Evolutionary conservation across 495 filamentous ascomycete genomes (phyloP), one percentile per base, ranked within the genome.

Genomic region (Pyrenula aspistea): DNA sequence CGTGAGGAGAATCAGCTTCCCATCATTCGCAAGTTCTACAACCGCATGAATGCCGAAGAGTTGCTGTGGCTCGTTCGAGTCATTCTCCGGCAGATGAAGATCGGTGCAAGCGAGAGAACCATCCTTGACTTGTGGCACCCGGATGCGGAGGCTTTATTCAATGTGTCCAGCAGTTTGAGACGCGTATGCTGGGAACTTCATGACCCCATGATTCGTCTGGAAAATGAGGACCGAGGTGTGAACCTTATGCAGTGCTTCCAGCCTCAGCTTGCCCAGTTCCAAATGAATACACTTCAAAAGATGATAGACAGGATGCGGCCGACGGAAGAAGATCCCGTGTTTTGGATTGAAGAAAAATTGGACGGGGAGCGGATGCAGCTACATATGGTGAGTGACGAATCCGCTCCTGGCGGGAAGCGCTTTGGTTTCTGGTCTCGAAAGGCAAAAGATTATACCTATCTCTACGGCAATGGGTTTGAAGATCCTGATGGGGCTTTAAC

Each of bases 331-430:
- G 83, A 91, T 50, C 72, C 79, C 10, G 77, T 82, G 22, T 97
- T 96, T 63, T 98, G 91, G 91, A 92, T 97, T 42, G 93, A 98
- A 65, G 93, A 98, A 73, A 98, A 98, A 68, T 74, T 98, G 15
- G 93, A 98, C 63, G 93, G 93, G 3, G 93, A 98, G 71, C 78
- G 93, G 52, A 95, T 98, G 87, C 93, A 98, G 70, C 76, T 98
- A 61, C 93, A 98, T 63, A 96, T 95, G 88, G 68, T 77, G 22
- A 77, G 87, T 48, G 90, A 95, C 58, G 70, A 80, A 12, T 72
- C 66, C 2, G 69, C 80, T 0, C 75, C 81, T 0, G 89, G 90
- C 1, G 88, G 89, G 19, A 84, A 77, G 56, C 76, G 72, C 56
- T 96, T 97, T 66, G 74, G 72, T 22, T 98, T 95, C 68, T 98